Base-by-base conservation (phyloP, 169 alveolate genomes). In the Eimeria maxima region DNA sequence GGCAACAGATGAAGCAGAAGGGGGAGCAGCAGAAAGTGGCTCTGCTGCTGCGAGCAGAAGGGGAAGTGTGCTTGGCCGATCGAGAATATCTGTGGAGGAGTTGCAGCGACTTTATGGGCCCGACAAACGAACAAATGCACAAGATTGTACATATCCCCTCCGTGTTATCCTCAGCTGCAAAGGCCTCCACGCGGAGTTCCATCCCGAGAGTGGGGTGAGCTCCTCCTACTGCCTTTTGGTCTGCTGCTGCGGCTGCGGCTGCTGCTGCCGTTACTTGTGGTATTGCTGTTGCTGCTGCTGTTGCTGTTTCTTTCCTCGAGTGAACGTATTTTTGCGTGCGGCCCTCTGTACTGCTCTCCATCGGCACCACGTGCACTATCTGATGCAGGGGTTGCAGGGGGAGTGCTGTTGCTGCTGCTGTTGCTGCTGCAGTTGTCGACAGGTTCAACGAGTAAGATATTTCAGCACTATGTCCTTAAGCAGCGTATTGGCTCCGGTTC, bases 401-500 rank as follows among this genome's bases (percentile, higher is more conserved):
- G 38, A 33, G 38, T 47, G 89, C 44, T 78, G 89, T 78, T 38
- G 89, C 44, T 44, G 89, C 47, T 44, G 60, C 47, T 42, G 89
- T 29, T 53, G 60, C 16, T 53, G 60, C 60, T 53, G 60, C 60
- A 53, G 60, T 14, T 53, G 10, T 53, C 60, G 60, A 53, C 60
- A 53, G 60, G 60, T 7, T 73, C 63, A 33, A 45, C 89, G 20
- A 24, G 67, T 20, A 78, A 78, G 89, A 74, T 91, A 10, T 73
- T 91, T 63, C 69, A 73, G 67, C 55, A 74, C 90, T 91, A 91
- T 29, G 95, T 91, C 27, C 50, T 91, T 45, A 91, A 91, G 78
- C 95, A 91, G 90, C 60, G 67, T 50, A 73, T 91, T 38, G 95
- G 95, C 27, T n/a, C 90, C 29, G 95, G 95, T n/a, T 63, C 95